Evolutionary conservation across 345 rosid species (phyloP).

Genomic region (Acer saccharum): DNA sequence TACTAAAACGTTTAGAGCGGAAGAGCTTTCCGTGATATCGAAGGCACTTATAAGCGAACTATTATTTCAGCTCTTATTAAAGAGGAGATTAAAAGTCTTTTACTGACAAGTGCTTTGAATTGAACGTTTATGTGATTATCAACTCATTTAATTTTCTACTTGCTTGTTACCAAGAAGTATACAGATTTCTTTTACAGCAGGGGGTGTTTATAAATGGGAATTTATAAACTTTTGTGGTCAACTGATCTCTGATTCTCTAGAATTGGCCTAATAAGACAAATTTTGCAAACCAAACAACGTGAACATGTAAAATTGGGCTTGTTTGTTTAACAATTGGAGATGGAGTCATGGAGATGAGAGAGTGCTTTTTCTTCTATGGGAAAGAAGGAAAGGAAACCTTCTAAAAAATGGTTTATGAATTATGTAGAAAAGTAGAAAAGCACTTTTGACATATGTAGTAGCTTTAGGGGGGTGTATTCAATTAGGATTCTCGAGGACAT

Average conservation of each 20-base stretch:
- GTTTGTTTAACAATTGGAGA: too few species aligned
- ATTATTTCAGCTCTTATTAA: too few species aligned
- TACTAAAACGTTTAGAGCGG: not conserved
- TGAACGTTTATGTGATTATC: not conserved
- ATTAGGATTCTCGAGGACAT: too few species aligned
- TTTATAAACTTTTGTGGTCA: not conserved
- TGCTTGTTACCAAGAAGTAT: not conserved
- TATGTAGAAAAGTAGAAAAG: not conserved
- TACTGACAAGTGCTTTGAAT: not conserved
- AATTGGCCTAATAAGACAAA: not conserved
- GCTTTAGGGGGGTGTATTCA: too few species aligned
- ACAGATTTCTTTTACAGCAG: not conserved
- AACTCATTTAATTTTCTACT: not conserved
- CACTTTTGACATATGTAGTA: not conserved
- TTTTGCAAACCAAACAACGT: not conserved
- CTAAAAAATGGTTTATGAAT: not conserved
- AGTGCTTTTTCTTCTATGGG: not conserved
- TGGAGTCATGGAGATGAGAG: too few species aligned
- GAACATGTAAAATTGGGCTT: not conserved
- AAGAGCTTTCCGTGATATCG: not conserved
- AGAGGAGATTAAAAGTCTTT: too few species aligned
- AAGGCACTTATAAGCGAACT: not conserved
- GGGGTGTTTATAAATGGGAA: not conserved
- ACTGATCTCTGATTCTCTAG: too few species aligned
- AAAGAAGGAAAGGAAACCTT: not conserved